Conservation (phyloP, 2,329 filamentous ascomycete genomes). For the Apiospora pterosperma region DNA sequence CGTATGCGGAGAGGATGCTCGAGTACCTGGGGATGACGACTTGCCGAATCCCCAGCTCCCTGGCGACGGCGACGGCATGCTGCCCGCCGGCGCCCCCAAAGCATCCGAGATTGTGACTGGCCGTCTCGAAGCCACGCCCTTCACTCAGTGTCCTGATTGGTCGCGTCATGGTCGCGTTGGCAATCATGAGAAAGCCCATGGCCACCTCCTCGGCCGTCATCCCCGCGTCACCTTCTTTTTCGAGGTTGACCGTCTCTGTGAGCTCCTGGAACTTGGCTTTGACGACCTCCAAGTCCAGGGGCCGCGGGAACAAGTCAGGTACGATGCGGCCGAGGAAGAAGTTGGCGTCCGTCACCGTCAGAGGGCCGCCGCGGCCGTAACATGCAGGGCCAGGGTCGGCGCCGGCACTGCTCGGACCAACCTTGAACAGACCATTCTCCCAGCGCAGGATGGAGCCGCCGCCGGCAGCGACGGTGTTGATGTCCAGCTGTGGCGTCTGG, state of each 20-base stretch:
- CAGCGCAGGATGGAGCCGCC: conserved; percentile 69
- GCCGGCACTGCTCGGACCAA: conserved; percentile 70
- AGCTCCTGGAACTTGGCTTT: conserved; percentile 37
- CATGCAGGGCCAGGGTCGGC: conserved; percentile 71
- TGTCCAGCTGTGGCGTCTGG: conserved; percentile 75
- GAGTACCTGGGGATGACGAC: conserved; percentile 38
- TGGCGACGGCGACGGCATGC: conserved; percentile 24
- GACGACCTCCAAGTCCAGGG: conserved; percentile 38
- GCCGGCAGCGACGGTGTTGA: conserved; percentile 74
- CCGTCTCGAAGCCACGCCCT: conserved; percentile 40
- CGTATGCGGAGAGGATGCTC: conserved; percentile 37
- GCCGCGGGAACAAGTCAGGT: conserved; percentile 64
- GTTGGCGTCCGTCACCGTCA: conserved; percentile 72
- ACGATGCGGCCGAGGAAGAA: conserved; percentile 58
- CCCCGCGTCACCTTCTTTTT: conserved; percentile 21
- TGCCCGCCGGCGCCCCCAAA: conserved; percentile 69
- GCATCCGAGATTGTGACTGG: conserved; percentile 27
- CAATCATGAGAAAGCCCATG: conserved; percentile 70
- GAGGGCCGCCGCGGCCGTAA: conserved; percentile 69
- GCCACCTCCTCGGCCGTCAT: conserved; percentile 43
- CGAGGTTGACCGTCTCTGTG: conserved; percentile 39
- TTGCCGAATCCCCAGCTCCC: conserved; percentile 35
- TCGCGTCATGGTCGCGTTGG: conserved; percentile 73
- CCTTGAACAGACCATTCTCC: conserved; percentile 69
- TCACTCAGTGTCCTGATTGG: conserved; percentile 64